phyloP scores from a whole-genome alignment of 805 yeast genomes.

The Nakazawaea pomicola region DNA sequence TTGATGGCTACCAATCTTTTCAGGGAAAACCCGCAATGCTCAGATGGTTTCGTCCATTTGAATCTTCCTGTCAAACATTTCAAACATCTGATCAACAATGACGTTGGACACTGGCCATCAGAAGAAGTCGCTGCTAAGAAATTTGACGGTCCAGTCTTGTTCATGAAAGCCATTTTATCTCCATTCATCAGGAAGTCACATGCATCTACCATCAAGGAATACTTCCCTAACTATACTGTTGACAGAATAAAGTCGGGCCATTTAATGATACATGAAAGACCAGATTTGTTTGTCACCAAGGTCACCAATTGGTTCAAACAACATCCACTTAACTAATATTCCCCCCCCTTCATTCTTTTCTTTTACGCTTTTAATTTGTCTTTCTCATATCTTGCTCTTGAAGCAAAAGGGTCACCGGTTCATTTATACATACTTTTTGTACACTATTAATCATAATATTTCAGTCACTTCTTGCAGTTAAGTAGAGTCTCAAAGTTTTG shows the following conservation, averaged over 20 bases:
- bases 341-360: too few relatives aligned
- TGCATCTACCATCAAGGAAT: slow-evolving; percentile 19
- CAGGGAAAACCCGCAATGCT: slow-evolving; percentile 24
- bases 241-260: slow-evolving; percentile 29
- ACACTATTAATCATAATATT: too few relatives aligned
- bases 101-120: slow-evolving; percentile 30
- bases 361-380: too few relatives aligned
- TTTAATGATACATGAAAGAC: slow-evolving; percentile 37
- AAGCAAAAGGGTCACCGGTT: not conserved
- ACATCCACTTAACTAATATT: slow-evolving; percentile 14
- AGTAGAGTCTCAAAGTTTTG: too few relatives aligned
- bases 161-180: slow-evolving; percentile 40
- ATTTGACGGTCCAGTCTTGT: slow-evolving; percentile 31
- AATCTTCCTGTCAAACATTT: slow-evolving; percentile 28
- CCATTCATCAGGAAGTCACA: slow-evolving; percentile 32
- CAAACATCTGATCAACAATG: slow-evolving; percentile 21
- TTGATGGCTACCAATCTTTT: slow-evolving; percentile 36
- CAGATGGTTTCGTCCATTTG: slow-evolving; percentile 26
- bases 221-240: slow-evolving; percentile 21
- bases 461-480: too few relatives aligned
- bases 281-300: slow-evolving; percentile 16
- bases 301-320: slow-evolving; percentile 12
- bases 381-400: too few relatives aligned
- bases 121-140: slow-evolving; percentile 17
- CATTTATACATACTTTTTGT: not conserved